These are phyloP conservation scores for Tolypocladium capitatum DNA, from an alignment of 2,329 filamentous ascomycete genomes.

Conservation along the genomic window DNA sequence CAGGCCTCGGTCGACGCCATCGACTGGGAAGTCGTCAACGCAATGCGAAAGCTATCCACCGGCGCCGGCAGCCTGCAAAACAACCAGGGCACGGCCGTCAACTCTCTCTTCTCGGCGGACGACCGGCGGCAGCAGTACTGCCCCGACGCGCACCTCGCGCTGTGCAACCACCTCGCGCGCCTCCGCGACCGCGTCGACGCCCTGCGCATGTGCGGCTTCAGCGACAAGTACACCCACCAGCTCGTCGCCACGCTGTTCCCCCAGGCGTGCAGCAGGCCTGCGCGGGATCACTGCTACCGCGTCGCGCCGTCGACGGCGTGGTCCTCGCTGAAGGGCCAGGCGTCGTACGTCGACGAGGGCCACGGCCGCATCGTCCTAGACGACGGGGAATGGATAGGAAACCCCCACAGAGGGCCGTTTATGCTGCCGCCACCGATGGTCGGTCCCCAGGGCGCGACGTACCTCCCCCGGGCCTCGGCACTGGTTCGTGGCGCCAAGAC, in stretches of 20 bases:
- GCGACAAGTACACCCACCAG: slow-evolving; percentile 14
- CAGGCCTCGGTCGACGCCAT: not conserved
- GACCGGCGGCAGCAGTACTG: slow-evolving; percentile 11
- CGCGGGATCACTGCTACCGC: slow-evolving; percentile 10
- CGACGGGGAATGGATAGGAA: not conserved
- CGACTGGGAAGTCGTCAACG: not conserved
- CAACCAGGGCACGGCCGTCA: not conserved
- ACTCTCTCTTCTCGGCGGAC: not conserved
- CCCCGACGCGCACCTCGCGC: slow-evolving; percentile 15
- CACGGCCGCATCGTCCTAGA: slow-evolving; percentile 9
- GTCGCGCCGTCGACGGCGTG: slow-evolving; percentile 18
- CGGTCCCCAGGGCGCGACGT: slow-evolving; percentile 2
- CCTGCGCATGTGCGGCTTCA: slow-evolving; percentile 23
- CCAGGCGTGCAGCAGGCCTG: not conserved
- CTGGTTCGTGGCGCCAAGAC: not conserved
- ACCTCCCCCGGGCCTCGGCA: not conserved
- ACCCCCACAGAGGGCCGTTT: slow-evolving; percentile 11
- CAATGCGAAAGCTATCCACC: not conserved
- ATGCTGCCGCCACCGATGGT: slow-evolving; percentile 13
- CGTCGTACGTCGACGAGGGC: slow-evolving; percentile 13
- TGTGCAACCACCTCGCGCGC: slow-evolving; percentile 17
- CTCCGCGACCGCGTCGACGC: slow-evolving; percentile 18
- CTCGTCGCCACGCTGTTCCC: slow-evolving; percentile 16
- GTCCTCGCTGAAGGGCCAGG: slow-evolving; percentile 16
- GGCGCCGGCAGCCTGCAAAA: not conserved